These are phyloP conservation scores for Hypoxylon rubiginosum DNA, from an alignment of 2,329 filamentous ascomycete genomes.

Conservation along the genomic window DNA sequence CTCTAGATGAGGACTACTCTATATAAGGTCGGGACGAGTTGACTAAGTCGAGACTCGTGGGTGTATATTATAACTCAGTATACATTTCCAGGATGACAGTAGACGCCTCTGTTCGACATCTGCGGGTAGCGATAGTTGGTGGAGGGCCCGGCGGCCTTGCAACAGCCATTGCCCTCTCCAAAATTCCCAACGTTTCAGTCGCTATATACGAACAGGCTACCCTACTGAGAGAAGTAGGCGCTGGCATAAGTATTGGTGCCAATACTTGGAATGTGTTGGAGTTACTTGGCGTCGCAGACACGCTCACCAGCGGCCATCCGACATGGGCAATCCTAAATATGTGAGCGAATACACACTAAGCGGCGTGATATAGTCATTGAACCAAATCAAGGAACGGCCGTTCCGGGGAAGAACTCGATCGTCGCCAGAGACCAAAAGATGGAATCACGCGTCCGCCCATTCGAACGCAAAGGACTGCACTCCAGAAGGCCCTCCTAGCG, in stretches of 20 bases:
- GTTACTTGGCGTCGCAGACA: slow-evolving; percentile 58
- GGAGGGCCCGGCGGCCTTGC: slow-evolving; percentile 52
- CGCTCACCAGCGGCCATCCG: slow-evolving; percentile 45
- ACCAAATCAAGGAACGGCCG: slow-evolving; percentile 45
- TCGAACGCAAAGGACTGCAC: slow-evolving; percentile 51
- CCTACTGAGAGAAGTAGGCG: slow-evolving; percentile 61
- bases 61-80: not conserved
- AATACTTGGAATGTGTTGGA: slow-evolving; percentile 64
- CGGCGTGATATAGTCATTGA: slow-evolving; percentile 10
- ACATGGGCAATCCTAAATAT: slow-evolving; percentile 46
- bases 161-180: slow-evolving; percentile 60
- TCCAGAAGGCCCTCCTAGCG: slow-evolving; percentile 64
- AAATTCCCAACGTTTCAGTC: slow-evolving; percentile 57
- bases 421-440: slow-evolving; percentile 40
- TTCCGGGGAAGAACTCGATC: slow-evolving; percentile 47
- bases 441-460: slow-evolving; percentile 32
- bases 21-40: slow-evolving; percentile 10
- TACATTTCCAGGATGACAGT: slow-evolving; percentile 40
- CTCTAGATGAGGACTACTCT: not conserved
- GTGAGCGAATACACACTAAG: slow-evolving; percentile 31
- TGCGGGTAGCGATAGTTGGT: slow-evolving; percentile 46
- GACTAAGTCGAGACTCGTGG: not conserved
- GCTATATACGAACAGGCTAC: slow-evolving; percentile 61
- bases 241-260: slow-evolving; percentile 60
- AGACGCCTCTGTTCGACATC: slow-evolving; percentile 27